phyloP scores from a whole-genome alignment of 2,329 filamentous ascomycete species.

The Cladophialophora bantiana region DNA sequence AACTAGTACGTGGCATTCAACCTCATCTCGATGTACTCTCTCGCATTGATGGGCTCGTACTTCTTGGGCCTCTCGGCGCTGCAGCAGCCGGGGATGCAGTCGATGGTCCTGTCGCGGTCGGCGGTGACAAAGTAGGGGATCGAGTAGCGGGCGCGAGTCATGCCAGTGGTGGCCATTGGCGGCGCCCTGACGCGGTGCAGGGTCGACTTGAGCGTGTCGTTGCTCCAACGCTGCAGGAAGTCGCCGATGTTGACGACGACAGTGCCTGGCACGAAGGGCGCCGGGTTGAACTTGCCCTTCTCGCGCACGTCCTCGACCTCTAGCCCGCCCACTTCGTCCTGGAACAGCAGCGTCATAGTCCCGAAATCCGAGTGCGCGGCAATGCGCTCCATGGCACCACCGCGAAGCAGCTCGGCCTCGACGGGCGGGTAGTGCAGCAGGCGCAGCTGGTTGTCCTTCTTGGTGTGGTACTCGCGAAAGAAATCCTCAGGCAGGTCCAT shows the following conservation, averaged over 20 bases:
- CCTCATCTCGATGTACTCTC: slow-evolving; percentile 48
- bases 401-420: slow-evolving; percentile 46
- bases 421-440: slow-evolving; percentile 60
- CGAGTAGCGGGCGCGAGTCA: slow-evolving; percentile 43
- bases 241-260: slow-evolving; percentile 63
- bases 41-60: slow-evolving; percentile 57
- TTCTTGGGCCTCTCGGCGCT: slow-evolving; percentile 54
- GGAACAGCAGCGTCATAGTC: slow-evolving; percentile 57
- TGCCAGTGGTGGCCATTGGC: slow-evolving; percentile 31
- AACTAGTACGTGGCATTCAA: slow-evolving; percentile 36
- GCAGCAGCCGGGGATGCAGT: slow-evolving; percentile 59
- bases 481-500: slow-evolving; percentile 50
- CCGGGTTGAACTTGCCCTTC: slow-evolving; percentile 78
- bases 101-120: slow-evolving; percentile 41
- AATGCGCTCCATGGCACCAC: slow-evolving; percentile 37
- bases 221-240: slow-evolving; percentile 60
- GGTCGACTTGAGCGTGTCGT: slow-evolving; percentile 59
- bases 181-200: slow-evolving; percentile 56
- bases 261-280: slow-evolving; percentile 73
- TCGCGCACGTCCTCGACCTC: slow-evolving; percentile 68
- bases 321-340: slow-evolving; percentile 56
- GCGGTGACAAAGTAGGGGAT: slow-evolving; percentile 46
- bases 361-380: slow-evolving; percentile 53
- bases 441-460: slow-evolving; percentile 57
- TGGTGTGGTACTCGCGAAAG: slow-evolving; percentile 65